A percentile compares a stretch with the other conserved stretches of the same genome.
Conservation (phyloP, 768 basidiomycete species). For the Suillus placidus region DNA sequence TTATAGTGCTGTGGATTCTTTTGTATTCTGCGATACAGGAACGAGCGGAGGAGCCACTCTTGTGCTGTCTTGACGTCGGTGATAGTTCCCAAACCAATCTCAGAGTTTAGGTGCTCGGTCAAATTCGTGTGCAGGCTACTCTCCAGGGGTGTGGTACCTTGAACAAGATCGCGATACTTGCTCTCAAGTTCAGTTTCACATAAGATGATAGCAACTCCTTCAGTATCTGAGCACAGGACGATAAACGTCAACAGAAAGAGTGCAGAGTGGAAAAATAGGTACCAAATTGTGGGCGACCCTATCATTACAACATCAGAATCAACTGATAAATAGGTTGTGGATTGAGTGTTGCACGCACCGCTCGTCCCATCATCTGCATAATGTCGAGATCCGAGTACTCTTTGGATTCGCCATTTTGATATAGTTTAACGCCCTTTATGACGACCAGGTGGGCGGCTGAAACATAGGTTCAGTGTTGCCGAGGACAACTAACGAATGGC, state of each 20-base stretch:
- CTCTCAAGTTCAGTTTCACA: conserved; percentile 72
- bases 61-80: conserved; percentile 68
- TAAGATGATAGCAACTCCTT: conserved; percentile 82
- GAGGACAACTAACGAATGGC: conserved; percentile 1
- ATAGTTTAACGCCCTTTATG: conserved; percentile 87
- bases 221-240: conserved; percentile 57
- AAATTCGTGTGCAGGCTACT: conserved; percentile 84
- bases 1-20: conserved; percentile 83
- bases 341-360: conserved; percentile 48
- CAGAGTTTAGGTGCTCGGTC: conserved; percentile 91
- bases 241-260: conserved; percentile 5
- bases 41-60: conserved; percentile 82
- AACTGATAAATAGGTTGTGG: background rate
- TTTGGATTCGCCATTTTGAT: conserved; percentile 63
- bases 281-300: conserved; percentile 95
- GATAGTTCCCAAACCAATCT: conserved; percentile 88
- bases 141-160: conserved; percentile 79
- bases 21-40: conserved; percentile 83
- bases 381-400: conserved; percentile 94
- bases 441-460: conserved; percentile 91
- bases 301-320: conserved; percentile 6
- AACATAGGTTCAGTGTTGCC: conserved; percentile 2
- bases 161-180: conserved; percentile 70
- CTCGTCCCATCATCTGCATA: conserved; percentile 96
- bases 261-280: conserved; percentile 12